Base-by-base conservation (phyloP, 2,329 filamentous ascomycete species). In the Aspergillus sp. region DNA sequence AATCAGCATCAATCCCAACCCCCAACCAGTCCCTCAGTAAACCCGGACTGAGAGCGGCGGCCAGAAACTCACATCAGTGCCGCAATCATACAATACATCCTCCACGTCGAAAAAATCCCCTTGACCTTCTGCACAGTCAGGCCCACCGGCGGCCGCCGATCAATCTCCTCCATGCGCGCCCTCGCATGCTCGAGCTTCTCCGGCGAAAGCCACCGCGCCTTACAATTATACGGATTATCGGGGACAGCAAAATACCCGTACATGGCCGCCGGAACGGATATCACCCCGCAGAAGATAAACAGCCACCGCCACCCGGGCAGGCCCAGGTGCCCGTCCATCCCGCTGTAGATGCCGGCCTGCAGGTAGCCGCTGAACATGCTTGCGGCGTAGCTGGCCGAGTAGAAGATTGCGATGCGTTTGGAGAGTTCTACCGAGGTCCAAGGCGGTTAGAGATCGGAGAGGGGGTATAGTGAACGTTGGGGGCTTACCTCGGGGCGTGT, bases 221-320 rank as follows among this genome's bases (percentile, higher is more conserved):
- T 53, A 5, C 15, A 38, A 65, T 64, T 71, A 50, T 74, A 81
- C 57, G 77, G 77, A 3, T 75, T 69, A 57, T 79, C 77, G 2
- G 76, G 76, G 13, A 78, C 68, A 71, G 77, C 76, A 61, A 76
- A 70, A 50, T 76, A 74, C 0, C 76, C 70, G 0, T 65, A 65
- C 8, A 71, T 67, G 63, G 74, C 76, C 71, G 75, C 77, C 0
- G 76, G 63, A 1, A 79, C 72, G 0, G 74, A 75, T 54, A 76
- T 76, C 46, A 79, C 72, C 0, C 72, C 72, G 43, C 77, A 77
- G 59, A 78, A 72, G 13, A 79, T 71, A 55, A 78, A 77, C 1
- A 76, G 64, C 75, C 75, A 74, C 7, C 75, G 66, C 75, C 75
- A 77, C 0, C 75, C 75, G 5, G 73, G 72, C 0, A 77, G 63